Conservation (phyloP, 805 yeast genomes). For the Isabelozyma heimii region DNA sequence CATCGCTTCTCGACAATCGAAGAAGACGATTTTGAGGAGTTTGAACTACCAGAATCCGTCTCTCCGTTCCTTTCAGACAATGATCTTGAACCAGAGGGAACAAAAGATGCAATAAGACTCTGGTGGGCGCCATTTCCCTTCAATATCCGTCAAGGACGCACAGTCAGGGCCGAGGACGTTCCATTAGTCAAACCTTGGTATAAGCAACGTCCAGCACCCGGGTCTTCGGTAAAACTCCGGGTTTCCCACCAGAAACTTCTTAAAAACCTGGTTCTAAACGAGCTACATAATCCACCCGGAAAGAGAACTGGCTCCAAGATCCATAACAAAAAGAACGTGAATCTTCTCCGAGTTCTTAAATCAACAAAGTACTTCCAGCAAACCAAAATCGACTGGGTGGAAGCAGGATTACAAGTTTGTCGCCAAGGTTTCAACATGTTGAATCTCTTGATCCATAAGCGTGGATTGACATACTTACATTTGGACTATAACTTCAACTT, state of each 20-base stretch:
- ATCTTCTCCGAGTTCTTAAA: conserved; percentile 62
- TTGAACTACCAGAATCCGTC: conserved; percentile 41
- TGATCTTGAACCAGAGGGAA: conserved; percentile 35
- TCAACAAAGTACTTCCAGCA: conserved; percentile 87
- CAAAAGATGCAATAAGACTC: conserved; percentile 56
- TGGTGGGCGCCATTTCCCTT: conserved; percentile 86
- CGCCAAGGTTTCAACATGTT: conserved; percentile 94
- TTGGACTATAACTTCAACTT: conserved; percentile 92
- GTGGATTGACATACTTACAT: conserved; percentile 89
- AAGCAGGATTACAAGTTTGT: conserved; percentile 93
- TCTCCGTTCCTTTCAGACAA: conserved; percentile 46
- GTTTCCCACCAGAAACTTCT: conserved; percentile 88
- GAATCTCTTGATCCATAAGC: conserved; percentile 81
- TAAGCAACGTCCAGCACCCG: conserved; percentile 59
- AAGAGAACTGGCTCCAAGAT: conserved; percentile 22
- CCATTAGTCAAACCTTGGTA: conserved; percentile 83
- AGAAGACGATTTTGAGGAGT: conserved; percentile 23
- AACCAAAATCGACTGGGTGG: conserved; percentile 96
- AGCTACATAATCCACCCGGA: conserved; percentile 49
- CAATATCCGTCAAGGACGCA: conserved; percentile 68
- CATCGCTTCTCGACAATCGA: conserved; percentile 9
- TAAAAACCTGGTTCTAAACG: conserved; percentile 70
- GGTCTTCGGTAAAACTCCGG: conserved; percentile 71
- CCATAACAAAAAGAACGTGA: conserved; percentile 48
- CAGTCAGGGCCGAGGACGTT: conserved; percentile 85